phyloP scores from a whole-genome alignment of 164 flowering plant genomes.

The Chimonanthus praecox region DNA sequence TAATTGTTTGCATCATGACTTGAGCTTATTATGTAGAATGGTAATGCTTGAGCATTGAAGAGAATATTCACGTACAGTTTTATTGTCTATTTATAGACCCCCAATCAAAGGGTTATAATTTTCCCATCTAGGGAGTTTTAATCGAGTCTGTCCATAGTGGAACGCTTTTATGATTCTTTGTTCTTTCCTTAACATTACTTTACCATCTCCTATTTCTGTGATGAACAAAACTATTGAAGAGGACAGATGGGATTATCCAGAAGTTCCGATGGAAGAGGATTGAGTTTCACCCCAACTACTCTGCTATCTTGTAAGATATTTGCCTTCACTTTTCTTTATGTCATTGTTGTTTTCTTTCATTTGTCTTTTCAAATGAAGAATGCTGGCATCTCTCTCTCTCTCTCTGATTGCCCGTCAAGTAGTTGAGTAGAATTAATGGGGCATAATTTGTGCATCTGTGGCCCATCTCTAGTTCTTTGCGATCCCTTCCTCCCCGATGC shows the following conservation, averaged over 20 bases:
- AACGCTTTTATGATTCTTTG: not conserved
- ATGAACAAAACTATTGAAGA: conserved; percentile 68
- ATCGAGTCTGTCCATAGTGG: not conserved
- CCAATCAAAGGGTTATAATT: not conserved
- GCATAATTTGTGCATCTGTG: too few relatives aligned
- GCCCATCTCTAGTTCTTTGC: too few relatives aligned
- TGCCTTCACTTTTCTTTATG: not conserved
- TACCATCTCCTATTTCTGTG: conserved; percentile 59
- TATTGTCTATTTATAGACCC: too few relatives aligned
- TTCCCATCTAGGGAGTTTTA: not conserved
- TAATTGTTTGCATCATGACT: not conserved
- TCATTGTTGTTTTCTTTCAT: not conserved
- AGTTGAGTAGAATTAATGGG: too few relatives aligned
- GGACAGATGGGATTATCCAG: conserved; percentile 80
- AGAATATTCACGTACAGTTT: not conserved
- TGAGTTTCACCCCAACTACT: conserved; percentile 14
- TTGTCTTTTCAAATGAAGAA: too few relatives aligned
- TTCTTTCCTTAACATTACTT: conserved; percentile 42
- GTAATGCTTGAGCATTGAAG: not conserved
- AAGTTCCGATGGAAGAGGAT: conserved; percentile 93
- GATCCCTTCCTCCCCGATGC: too few relatives aligned
- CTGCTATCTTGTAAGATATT: not conserved
- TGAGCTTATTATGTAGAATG: not conserved
- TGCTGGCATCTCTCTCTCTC: too few relatives aligned
- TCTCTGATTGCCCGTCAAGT: too few relatives aligned